Evolutionary conservation across 345 rosid species (phyloP).

Genomic region (Ceriops zippeliana): DNA sequence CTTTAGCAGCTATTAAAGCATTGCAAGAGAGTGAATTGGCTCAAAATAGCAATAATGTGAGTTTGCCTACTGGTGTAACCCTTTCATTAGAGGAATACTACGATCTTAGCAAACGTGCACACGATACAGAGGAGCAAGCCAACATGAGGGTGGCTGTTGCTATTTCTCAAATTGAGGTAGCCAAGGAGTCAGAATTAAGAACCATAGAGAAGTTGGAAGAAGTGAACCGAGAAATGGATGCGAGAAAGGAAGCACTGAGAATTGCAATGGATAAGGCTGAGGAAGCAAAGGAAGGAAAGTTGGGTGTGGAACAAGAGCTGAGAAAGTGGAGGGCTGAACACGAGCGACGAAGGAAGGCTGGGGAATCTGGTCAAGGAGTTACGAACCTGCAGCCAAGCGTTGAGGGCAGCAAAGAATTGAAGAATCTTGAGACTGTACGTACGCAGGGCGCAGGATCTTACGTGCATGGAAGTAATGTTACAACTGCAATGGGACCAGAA

Average conservation of each 20-base stretch:
- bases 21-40: constrained; percentile 75
- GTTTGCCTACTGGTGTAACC: constrained; percentile 53
- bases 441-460: constrained; percentile 32
- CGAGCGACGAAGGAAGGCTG: constrained; percentile 55
- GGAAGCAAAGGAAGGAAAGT: constrained; percentile 81
- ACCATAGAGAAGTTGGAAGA: constrained; percentile 58
- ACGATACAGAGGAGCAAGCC: constrained; percentile 76
- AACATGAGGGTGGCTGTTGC: constrained; percentile 68
- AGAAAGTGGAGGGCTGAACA: constrained; percentile 88
- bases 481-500: constrained; percentile 33
- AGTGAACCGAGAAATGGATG: constrained; percentile 52
- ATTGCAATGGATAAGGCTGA: constrained; percentile 75
- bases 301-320: constrained; percentile 77
- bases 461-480: constrained; percentile 23
- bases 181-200: constrained; percentile 59
- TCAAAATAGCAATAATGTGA: constrained; percentile 30
- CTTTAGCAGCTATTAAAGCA: constrained; percentile 80
- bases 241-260: constrained; percentile 52
- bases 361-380: constrained; percentile 38
- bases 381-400: constrained; percentile 26
- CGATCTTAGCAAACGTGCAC: constrained; percentile 73
- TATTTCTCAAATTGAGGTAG: constrained; percentile 62
- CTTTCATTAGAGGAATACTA: constrained; percentile 85
- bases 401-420: constrained; percentile 40
- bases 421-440: constrained; percentile 6